Evolutionary conservation across 768 basidiomycete species (phyloP), one percentile per base, ranked within the genome.

Genomic region (Leucocoprinus leucothites): DNA sequence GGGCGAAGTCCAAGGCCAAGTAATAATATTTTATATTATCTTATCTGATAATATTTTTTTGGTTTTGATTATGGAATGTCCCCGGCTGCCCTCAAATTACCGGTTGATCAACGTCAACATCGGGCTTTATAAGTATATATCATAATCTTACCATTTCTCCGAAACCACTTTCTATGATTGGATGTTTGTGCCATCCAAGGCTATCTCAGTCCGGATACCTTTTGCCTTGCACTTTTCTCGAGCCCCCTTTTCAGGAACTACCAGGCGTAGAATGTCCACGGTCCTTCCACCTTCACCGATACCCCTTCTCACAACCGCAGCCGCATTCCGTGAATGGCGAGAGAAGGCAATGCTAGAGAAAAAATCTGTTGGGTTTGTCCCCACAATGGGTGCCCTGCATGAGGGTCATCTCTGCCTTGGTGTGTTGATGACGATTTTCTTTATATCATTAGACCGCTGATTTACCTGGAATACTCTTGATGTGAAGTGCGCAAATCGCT

Each of bases 321-420:
- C 77, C 4, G 70, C 77, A 0, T 87, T 82, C 63, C 78, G 91
- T 36, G 69, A 73, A 74, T 99, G 97, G 96, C 74, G 96, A 22
- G 69, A 75, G 47, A 70, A 71, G 28, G 90, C 85, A 0, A 82
- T 81, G 56, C 74, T 78, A 0, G 70, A 75, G 43, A 72, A 74
- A 26, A 80, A 85, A 65, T 79, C 83, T 1, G 92, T 99, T 4
- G 97, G 97, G 0, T 91, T 90, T 56, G 94, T 99, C n/a, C 83
- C 97, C 0, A 99, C 97, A 9, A 98, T 98, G 96, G 96, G 96
- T 19, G 96, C 96, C 1, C 72, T 99, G 41, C 97, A 99, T 67
- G 85, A 89, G 8, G 97, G 97, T 1, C 97, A 98, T 68, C 75
- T 98, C 41, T 83, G 89, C 51, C 85, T 99, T 34, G 91, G 96